These are phyloP conservation scores for button mushroom (Agaricus bisporus) DNA, from an alignment of 768 basidiomycete species.

Conservation along the genomic window DNA sequence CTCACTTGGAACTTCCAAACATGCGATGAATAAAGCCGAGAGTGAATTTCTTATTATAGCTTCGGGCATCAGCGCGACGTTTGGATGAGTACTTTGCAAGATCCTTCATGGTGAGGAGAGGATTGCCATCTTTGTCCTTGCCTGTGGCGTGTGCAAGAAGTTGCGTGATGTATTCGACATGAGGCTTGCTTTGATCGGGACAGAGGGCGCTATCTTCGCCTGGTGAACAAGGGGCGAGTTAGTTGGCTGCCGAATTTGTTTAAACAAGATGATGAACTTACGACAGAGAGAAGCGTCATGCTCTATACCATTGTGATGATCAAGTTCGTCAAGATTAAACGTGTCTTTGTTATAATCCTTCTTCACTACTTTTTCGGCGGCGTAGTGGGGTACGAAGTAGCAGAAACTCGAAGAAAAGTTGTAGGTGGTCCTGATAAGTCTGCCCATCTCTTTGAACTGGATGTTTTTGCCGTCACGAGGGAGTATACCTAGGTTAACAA, in stretches of 20 bases:
- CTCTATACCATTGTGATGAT: conserved; percentile 71
- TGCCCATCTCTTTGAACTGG: conserved; percentile 45
- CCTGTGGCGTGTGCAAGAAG: conserved; percentile 56
- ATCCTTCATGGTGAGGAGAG: conserved; percentile 50
- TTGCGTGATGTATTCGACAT: conserved; percentile 45
- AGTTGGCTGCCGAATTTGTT: no score
- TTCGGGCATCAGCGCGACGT: conserved; percentile 52
- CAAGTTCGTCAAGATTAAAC: conserved; percentile 62
- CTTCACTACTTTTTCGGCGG: conserved; percentile 46
- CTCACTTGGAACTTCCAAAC: conserved; percentile 66
- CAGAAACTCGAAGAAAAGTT: conserved; percentile 70
- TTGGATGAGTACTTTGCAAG: conserved; percentile 51
- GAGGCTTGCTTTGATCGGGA: conserved; percentile 47
- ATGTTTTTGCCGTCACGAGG: conserved; percentile 67
- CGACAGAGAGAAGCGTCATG: conserved; percentile 61
- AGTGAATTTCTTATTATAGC: conserved; percentile 50
- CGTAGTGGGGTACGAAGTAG: conserved; percentile 55
- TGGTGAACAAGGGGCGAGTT: conserved; percentile 16
- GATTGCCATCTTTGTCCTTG: conserved; percentile 40
- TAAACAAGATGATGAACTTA: conserved; percentile 27
- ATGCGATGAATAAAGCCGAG: conserved; percentile 45
- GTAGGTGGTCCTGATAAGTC: conserved; percentile 47
- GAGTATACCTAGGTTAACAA: conserved; percentile 40
- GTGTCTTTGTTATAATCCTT: conserved; percentile 52
- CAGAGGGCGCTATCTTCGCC: conserved; percentile 44